A percentile compares a stretch with the other conserved stretches of the same genome.
Conservation (phyloP, 331 rosid species). For the Spiraea crenata region DNA sequence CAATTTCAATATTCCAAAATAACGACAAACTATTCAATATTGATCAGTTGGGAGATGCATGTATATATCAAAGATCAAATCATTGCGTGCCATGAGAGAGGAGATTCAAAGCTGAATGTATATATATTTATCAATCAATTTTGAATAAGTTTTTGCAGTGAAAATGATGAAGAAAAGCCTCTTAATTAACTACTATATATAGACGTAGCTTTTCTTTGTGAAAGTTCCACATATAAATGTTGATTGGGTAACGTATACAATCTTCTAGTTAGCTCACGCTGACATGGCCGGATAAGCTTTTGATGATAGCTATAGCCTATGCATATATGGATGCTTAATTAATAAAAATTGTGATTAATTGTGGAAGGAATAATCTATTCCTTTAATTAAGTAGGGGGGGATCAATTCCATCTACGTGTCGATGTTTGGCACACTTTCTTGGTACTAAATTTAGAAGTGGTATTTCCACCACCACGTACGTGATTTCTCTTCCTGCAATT, state of each 20-base stretch:
- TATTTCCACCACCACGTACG: conserved; percentile 12
- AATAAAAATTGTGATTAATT: too few species aligned
- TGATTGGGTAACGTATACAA: conserved; percentile 20
- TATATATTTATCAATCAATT: conserved; percentile 9
- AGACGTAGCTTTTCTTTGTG: not conserved
- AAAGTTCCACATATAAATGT: not conserved
- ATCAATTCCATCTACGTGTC: conserved; percentile 17
- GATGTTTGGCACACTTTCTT: conserved; percentile 11
- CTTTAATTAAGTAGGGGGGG: conserved; percentile 7
- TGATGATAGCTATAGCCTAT: not conserved
- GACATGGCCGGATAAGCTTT: conserved; percentile 3
- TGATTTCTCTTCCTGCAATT: not conserved
- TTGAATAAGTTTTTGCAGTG: not conserved
- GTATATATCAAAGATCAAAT: conserved; percentile 1
- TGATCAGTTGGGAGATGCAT: not conserved
- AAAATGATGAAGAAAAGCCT: conserved; percentile 20
- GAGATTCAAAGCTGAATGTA: not conserved
- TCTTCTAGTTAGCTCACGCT: conserved; percentile 18
- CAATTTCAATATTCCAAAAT: not conserved
- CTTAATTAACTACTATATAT: not conserved
- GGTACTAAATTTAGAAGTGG: conserved; percentile 20
- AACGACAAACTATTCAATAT: not conserved
- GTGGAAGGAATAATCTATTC: conserved; percentile 9
- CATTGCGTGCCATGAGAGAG: conserved; percentile 3
- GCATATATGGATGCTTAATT: too few species aligned